Evolutionary conservation across 257 asterid genomes (phyloP).

Genomic region (Scutellaria barbata): DNA sequence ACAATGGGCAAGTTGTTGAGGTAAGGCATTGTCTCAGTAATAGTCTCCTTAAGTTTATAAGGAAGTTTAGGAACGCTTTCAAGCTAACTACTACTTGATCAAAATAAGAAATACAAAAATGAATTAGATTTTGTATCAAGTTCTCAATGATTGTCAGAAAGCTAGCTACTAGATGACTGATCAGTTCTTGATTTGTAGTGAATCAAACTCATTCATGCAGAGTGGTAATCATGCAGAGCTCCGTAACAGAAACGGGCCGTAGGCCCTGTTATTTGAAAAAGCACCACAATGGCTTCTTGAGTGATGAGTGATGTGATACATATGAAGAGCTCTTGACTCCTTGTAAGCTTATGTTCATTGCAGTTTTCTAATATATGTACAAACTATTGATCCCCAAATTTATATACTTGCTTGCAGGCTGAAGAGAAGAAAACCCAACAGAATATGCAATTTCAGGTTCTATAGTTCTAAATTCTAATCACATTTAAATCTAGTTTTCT

Average conservation of each 20-base stretch:
- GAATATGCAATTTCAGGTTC: neutral
- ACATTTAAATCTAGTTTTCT: neutral
- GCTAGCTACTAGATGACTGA: neutral
- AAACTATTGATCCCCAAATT: neutral
- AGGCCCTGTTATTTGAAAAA: slow-evolving; percentile 41
- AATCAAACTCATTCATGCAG: slow-evolving; percentile 39
- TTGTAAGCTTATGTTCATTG: neutral
- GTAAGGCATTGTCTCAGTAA: slow-evolving; percentile 31
- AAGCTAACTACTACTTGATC: too few relatives aligned
- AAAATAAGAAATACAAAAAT: too few relatives aligned
- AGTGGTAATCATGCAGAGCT: slow-evolving; percentile 45
- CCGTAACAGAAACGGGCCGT: slow-evolving; percentile 23
- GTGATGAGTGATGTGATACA: neutral
- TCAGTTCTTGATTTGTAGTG: neutral
- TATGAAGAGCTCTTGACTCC: neutral
- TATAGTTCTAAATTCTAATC: too few relatives aligned
- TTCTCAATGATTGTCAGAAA: too few relatives aligned
- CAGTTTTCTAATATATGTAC: neutral
- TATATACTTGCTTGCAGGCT: neutral
- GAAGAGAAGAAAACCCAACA: neutral
- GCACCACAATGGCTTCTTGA: slow-evolving; percentile 24
- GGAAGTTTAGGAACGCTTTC: neutral
- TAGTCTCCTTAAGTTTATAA: neutral
- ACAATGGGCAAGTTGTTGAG: slow-evolving; percentile 50
- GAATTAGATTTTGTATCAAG: too few relatives aligned